These are phyloP conservation scores for Knoxia roxburghii DNA, from an alignment of 257 asterid genomes.

Conservation along the genomic window DNA sequence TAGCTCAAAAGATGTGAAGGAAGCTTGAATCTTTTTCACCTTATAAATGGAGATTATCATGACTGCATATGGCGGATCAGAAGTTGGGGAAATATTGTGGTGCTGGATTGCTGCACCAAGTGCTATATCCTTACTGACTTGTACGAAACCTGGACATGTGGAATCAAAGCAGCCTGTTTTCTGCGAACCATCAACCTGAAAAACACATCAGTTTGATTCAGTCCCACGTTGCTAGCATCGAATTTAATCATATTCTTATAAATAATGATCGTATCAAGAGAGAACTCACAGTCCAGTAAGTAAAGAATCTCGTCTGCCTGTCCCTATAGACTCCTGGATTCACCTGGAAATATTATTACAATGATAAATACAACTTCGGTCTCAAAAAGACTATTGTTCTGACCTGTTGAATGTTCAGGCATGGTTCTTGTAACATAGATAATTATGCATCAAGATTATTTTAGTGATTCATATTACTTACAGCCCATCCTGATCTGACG, in stretches of 20 bases:
- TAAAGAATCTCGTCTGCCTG: constrained; percentile 5
- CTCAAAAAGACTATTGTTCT: too few species aligned
- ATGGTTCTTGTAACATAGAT: too few species aligned
- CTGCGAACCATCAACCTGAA: not conserved
- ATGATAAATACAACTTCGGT: too few species aligned
- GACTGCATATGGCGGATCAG: constrained; percentile 32
- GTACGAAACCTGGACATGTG: constrained; percentile 29
- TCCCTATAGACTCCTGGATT: constrained; percentile 7
- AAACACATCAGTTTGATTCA: too few species aligned
- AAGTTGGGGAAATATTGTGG: constrained; percentile 23
- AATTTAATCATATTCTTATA: too few species aligned
- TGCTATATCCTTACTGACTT: constrained; percentile 48
- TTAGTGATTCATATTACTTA: constrained; percentile 20
- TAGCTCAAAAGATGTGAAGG: not conserved
- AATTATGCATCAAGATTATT: too few species aligned
- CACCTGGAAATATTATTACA: not conserved
- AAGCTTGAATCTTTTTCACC: constrained; percentile 18
- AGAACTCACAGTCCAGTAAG: constrained; percentile 11
- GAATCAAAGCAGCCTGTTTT: constrained; percentile 12
- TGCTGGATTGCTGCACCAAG: constrained; percentile 61
- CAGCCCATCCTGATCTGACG: constrained; percentile 64
- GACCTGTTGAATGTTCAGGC: too few species aligned
- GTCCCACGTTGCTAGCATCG: too few species aligned
- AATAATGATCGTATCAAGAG: too few species aligned
- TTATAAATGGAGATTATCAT: constrained; percentile 36